A percentile compares a stretch with the other conserved stretches of the same genome.
These are phyloP conservation scores for Schwanniomyces pseudopolymorphus DNA, from an alignment of 805 yeast genomes.

Conservation along the genomic window DNA sequence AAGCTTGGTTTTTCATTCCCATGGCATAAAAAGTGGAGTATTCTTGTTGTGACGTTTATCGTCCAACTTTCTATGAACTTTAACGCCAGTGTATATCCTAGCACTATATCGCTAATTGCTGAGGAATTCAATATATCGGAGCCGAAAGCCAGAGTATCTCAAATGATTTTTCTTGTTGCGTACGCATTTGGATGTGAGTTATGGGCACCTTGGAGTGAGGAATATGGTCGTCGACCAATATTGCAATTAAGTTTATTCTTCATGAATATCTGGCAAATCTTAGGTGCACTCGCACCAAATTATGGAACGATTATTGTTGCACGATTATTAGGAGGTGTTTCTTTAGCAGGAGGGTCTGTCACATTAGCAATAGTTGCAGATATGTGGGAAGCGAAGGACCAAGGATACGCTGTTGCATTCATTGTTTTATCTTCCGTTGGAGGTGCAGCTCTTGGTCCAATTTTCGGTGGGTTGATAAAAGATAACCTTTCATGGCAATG, in stretches of 20 bases:
- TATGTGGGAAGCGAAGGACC: constrained; percentile 32
- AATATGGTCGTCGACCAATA: constrained; percentile 33
- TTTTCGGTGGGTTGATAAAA: constrained; percentile 24
- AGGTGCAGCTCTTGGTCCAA: constrained; percentile 29
- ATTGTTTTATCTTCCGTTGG: constrained; percentile 33
- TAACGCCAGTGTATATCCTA: constrained; percentile 35
- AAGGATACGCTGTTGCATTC: constrained; percentile 33
- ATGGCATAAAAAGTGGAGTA: constrained; percentile 31
- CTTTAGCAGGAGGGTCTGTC: constrained; percentile 34
- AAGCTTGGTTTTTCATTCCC: constrained; percentile 35
- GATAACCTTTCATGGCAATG: constrained; percentile 18
- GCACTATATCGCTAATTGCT: constrained; percentile 19
- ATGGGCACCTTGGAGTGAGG: constrained; percentile 39
- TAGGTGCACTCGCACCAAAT: constrained; percentile 30
- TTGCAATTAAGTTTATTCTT: constrained; percentile 28
- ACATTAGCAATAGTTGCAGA: constrained; percentile 36
- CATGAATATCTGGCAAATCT: constrained; percentile 32
- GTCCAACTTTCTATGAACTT: constrained; percentile 44
- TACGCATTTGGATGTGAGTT: constrained; percentile 35
- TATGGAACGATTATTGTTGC: constrained; percentile 25
- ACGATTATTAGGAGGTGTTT: constrained; percentile 28
- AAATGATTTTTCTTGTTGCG: constrained; percentile 28
- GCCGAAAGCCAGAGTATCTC: constrained; percentile 24
- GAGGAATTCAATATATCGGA: constrained; percentile 20
- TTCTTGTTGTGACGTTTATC: constrained; percentile 31